These are phyloP conservation scores for Terana coerulea DNA, from an alignment of 768 basidiomycete species.

Conservation along the genomic window DNA sequence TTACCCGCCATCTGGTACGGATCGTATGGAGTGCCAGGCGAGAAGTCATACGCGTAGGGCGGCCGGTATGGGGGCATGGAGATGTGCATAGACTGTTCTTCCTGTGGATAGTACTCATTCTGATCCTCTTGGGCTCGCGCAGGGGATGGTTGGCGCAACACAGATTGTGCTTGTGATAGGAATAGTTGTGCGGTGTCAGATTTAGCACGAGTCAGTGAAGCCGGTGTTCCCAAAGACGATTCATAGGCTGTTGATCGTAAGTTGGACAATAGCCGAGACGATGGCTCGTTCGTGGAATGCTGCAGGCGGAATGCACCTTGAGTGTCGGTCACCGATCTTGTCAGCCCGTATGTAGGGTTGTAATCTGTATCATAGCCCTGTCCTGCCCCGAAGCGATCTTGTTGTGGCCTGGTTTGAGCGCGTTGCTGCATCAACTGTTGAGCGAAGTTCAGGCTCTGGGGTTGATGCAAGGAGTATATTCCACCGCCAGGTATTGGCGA, in stretches of 20 bases:
- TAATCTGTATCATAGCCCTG: not conserved
- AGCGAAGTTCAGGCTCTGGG: constrained; percentile 6
- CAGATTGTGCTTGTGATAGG: not conserved
- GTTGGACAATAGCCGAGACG: not conserved
- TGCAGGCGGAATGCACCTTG: constrained; percentile 1
- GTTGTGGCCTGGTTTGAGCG: not conserved
- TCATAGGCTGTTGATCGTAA: not conserved
- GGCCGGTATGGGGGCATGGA: constrained; percentile 32
- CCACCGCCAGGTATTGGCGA: constrained; percentile 5
- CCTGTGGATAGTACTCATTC: not conserved
- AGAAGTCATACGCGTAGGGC: constrained; percentile 34
- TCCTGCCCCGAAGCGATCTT: not conserved
- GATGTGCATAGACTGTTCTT: constrained; percentile 24
- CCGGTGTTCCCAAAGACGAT: not conserved
- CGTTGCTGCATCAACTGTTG: constrained; percentile 16
- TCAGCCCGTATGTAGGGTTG: not conserved
- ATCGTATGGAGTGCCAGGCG: constrained; percentile 36
- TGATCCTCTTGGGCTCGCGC: not conserved
- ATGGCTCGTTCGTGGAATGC: not conserved
- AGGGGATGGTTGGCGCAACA: not conserved
- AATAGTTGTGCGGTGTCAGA: constrained; percentile 8
- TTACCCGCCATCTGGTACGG: too few species aligned
- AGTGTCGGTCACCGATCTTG: constrained; percentile 5
- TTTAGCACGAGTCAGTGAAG: not conserved
- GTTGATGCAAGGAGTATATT: not conserved